A percentile compares a stretch with the other conserved stretches of the same genome.
Evolutionary conservation across 2,329 filamentous ascomycete genomes (phyloP).

Genomic region (Colletotrichum lini): DNA sequence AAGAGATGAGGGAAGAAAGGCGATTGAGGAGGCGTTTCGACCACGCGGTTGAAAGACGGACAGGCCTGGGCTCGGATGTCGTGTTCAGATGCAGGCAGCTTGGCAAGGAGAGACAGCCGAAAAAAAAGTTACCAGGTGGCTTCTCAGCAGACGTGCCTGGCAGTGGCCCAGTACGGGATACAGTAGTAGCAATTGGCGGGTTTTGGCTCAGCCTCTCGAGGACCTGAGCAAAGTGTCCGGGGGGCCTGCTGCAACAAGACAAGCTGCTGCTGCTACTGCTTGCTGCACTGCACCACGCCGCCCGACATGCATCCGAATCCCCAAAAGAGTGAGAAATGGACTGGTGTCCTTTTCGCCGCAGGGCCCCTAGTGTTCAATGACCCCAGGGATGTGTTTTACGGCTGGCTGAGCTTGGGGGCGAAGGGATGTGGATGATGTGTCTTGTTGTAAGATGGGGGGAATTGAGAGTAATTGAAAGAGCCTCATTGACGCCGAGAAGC

Average conservation of each 20-base stretch:
- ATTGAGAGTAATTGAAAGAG: background rate
- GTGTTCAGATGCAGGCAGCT: constrained; percentile 41
- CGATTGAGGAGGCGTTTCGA: constrained; percentile 41
- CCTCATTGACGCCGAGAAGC: background rate
- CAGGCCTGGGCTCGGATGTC: constrained; percentile 25
- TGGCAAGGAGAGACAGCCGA: constrained; percentile 36
- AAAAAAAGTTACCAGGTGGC: constrained; percentile 42
- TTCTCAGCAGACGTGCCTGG: constrained; percentile 46
- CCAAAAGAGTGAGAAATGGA: constrained; percentile 27
- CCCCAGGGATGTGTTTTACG: constrained; percentile 30
- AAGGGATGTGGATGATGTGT: constrained; percentile 6
- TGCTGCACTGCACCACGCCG: constrained; percentile 22
- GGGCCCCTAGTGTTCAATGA: background rate
- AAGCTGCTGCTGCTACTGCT: constrained; percentile 8
- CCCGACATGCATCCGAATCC: constrained; percentile 36
- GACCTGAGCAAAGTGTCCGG: constrained; percentile 5
- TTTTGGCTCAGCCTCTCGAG: background rate
- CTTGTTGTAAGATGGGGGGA: constrained; percentile 4
- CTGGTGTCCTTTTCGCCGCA: constrained; percentile 28
- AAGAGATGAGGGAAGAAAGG: constrained; percentile 39
- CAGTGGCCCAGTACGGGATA: constrained; percentile 24
- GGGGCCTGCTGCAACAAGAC: constrained; percentile 27
- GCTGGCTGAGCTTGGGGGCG: constrained; percentile 26
- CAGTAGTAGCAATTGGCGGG: constrained; percentile 28
- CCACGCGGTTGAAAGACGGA: constrained; percentile 38